phyloP scores from a whole-genome alignment of 2,329 filamentous ascomycete genomes.

The Cercospora janseana region DNA sequence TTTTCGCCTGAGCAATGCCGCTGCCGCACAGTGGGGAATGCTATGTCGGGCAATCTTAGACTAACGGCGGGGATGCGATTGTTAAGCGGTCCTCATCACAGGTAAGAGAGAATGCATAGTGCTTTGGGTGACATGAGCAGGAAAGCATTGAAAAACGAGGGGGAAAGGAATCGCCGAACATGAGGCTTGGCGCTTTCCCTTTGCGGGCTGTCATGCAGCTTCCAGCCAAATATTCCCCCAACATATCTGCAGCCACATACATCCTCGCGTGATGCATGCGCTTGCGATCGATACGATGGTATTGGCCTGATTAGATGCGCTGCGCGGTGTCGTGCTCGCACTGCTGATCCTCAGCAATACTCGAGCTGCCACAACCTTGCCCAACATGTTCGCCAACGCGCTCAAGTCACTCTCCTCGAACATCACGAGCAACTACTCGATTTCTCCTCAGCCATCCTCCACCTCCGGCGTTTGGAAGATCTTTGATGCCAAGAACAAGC shows the following conservation, averaged over 20 bases:
- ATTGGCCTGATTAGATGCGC: not conserved
- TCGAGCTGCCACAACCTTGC: conserved; percentile 4
- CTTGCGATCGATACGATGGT: not conserved
- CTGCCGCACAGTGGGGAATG: no score
- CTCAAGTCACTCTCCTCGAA: conserved; percentile 94
- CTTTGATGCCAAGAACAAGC: conserved; percentile 95
- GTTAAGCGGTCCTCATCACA: no score
- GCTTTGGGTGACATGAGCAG: no score
- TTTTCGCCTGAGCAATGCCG: no score
- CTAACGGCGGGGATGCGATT: no score
- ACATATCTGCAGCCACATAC: not conserved
- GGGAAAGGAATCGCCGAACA: conserved; percentile 1
- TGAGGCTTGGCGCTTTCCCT: not conserved
- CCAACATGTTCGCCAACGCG: conserved; percentile 83
- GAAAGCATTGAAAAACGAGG: no score
- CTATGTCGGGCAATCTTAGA: no score
- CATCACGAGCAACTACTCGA: conserved; percentile 86
- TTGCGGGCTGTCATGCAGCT: not conserved
- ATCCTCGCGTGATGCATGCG: not conserved
- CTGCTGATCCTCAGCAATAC: not conserved
- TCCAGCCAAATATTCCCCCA: not conserved
- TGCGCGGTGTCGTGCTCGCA: not conserved
- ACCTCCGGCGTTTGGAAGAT: conserved; percentile 94
- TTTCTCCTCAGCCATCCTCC: conserved; percentile 72
- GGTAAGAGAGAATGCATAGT: no score